Percentiles rank a stretch among this genome's conserved stretches.
These are phyloP conservation scores for Suhomyces vadensis DNA, from an alignment of 805 yeast species.

Conservation along the genomic window DNA sequence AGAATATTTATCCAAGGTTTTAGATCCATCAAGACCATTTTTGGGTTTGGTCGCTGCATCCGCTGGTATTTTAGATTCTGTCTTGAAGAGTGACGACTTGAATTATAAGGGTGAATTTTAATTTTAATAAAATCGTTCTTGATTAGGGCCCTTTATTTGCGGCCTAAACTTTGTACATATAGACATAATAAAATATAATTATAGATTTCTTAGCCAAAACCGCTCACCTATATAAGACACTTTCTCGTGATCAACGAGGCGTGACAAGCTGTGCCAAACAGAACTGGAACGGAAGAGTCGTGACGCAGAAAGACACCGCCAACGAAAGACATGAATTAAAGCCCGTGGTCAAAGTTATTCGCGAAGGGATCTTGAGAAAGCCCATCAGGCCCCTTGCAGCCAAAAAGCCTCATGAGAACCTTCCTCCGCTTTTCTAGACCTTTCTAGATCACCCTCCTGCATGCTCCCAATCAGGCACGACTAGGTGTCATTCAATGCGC, in stretches of 20 bases:
- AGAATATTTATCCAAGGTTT: conserved; percentile 92
- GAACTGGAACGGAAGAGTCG: too few species aligned
- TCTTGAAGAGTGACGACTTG: conserved; percentile 50
- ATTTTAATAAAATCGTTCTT: background rate
- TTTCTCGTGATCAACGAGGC: too few species aligned
- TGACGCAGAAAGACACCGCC: too few species aligned
- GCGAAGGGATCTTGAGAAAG: too few species aligned
- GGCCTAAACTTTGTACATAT: conserved; percentile 5
- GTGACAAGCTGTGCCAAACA: too few species aligned
- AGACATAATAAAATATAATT: conserved; percentile 5
- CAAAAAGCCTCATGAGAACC: too few species aligned
- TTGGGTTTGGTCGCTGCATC: conserved; percentile 95
- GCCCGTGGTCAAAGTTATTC: too few species aligned
- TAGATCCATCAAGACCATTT: conserved; percentile 96
- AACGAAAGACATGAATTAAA: too few species aligned
- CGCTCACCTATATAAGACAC: too few species aligned
- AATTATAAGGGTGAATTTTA: conserved; percentile 46
- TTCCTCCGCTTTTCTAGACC: background rate
- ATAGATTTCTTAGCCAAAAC: conserved; percentile 1
- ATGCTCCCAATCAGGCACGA: background rate
- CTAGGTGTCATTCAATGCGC: background rate
- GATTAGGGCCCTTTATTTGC: background rate
- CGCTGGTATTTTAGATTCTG: conserved; percentile 73
- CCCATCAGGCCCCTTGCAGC: too few species aligned
- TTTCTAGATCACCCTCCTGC: background rate